These are phyloP conservation scores for Angophora floribunda DNA, from an alignment of 345 rosid species.

Conservation along the genomic window DNA sequence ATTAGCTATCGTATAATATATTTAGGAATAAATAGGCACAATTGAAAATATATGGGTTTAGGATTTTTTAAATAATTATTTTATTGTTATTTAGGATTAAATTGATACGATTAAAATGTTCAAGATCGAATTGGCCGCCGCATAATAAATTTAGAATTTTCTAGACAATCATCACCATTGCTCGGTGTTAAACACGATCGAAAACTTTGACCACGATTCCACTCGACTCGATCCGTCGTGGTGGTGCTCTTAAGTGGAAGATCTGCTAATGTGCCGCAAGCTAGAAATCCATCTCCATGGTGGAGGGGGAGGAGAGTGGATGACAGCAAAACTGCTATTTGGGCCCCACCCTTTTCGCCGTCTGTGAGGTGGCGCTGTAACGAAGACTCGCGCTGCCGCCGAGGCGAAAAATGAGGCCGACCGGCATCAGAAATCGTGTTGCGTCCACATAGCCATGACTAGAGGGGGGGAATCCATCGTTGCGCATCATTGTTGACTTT, in stretches of 20 bases:
- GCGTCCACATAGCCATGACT: neutral
- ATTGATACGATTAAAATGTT: too few relatives aligned
- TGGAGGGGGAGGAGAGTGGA: neutral
- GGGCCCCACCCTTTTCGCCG: neutral
- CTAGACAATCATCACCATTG: neutral
- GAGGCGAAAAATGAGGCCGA: neutral
- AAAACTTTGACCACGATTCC: neutral
- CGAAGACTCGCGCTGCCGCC: neutral
- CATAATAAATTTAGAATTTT: too few relatives aligned
- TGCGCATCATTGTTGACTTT: neutral
- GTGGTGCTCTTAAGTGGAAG: neutral
- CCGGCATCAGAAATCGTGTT: neutral
- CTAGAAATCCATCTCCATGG: neutral
- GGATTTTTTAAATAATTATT: too few relatives aligned
- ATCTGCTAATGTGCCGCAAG: neutral
- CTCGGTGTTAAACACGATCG: neutral
- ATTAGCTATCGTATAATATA: accelerated
- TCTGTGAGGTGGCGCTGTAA: neutral
- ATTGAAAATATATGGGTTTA: too few relatives aligned
- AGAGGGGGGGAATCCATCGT: neutral
- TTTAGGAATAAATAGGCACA: neutral
- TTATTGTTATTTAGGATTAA: too few relatives aligned
- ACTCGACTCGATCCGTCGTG: neutral
- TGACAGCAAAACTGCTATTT: neutral
- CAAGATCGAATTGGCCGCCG: too few relatives aligned